phyloP scores from a whole-genome alignment of 352 stramenopile species.

The Thalassiosira livingstoniorum region DNA sequence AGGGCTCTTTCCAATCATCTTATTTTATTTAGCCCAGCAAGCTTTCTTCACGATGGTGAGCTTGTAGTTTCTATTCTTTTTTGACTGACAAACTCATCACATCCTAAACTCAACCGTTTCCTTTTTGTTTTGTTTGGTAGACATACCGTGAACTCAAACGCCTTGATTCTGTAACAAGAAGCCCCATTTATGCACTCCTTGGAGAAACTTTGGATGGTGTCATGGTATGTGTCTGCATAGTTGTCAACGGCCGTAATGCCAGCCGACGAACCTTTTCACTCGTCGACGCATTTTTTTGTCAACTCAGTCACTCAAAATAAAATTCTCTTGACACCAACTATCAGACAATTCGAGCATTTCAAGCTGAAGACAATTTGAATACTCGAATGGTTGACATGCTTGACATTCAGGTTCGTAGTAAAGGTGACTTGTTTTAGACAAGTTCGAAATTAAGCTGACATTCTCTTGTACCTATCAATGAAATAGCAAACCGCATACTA shows the following conservation, averaged over 20 bases:
- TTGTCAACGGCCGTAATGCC: no score
- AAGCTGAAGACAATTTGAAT: conserved; percentile 76
- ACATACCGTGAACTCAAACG: conserved; percentile 90
- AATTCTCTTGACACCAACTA: no score
- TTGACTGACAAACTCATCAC: no score
- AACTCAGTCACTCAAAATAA: no score
- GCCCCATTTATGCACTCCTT: conserved; percentile 95
- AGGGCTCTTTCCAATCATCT: conserved; percentile 23
- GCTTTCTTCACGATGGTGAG: conserved; percentile 76
- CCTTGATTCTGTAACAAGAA: conserved; percentile 87
- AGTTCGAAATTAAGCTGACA: conserved; percentile 17
- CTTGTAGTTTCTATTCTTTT: no score
- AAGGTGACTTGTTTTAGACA: neutral
- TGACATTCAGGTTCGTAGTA: conserved; percentile 51
- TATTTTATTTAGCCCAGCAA: conserved; percentile 76
- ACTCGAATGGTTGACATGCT: conserved; percentile 70
- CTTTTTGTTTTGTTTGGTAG: conserved; percentile 74
- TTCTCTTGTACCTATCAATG: neutral
- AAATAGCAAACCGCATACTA: conserved; percentile 90
- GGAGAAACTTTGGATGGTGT: conserved; percentile 91
- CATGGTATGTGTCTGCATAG: no score
- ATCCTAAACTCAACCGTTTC: no score
- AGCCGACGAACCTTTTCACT: no score
- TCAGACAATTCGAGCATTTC: conserved; percentile 83
- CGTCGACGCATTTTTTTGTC: no score